phyloP scores from a whole-genome alignment of 1,284 basidiomycete genomes.

The Trichosporon ovoides region DNA sequence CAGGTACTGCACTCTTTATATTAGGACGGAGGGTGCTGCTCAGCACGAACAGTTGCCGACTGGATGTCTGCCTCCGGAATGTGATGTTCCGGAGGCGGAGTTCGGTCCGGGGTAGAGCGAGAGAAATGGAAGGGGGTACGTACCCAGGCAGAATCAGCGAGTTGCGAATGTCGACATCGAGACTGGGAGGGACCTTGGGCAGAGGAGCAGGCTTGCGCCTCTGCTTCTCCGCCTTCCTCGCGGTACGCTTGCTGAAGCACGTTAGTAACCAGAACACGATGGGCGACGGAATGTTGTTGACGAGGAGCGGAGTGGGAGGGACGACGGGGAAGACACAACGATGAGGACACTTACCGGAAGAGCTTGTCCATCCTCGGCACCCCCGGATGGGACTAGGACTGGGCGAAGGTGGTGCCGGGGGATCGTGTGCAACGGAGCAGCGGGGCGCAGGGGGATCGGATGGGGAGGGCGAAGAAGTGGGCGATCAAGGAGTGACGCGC shows the following conservation, averaged over 20 bases:
- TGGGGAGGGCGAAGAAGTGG: neutral
- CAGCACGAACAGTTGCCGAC: neutral
- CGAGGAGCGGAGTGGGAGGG: neutral
- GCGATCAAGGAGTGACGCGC: neutral
- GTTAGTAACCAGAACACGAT: slow-evolving; percentile 5
- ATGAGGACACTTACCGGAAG: neutral
- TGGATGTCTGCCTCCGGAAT: neutral
- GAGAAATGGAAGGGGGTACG: slow-evolving; percentile 15
- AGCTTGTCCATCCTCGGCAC: slow-evolving; percentile 9
- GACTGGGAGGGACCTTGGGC: slow-evolving; percentile 25
- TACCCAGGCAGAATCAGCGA: slow-evolving; percentile 45
- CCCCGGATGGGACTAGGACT: slow-evolving; percentile 6
- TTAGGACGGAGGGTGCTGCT: neutral
- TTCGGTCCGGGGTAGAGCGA: no score
- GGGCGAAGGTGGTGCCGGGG: slow-evolving; percentile 1
- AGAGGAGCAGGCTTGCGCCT: neutral
- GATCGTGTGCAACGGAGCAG: neutral
- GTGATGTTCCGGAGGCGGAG: neutral
- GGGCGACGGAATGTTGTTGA: neutral
- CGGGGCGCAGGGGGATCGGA: neutral
- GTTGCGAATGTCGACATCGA: slow-evolving; percentile 41
- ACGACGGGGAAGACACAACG: neutral
- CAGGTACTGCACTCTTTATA: neutral
- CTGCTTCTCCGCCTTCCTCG: slow-evolving; percentile 2
- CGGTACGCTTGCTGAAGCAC: slow-evolving; percentile 4